Evolutionary conservation across 352 stramenopile species (phyloP).

Genomic region (Phytophthora hibernalis): DNA sequence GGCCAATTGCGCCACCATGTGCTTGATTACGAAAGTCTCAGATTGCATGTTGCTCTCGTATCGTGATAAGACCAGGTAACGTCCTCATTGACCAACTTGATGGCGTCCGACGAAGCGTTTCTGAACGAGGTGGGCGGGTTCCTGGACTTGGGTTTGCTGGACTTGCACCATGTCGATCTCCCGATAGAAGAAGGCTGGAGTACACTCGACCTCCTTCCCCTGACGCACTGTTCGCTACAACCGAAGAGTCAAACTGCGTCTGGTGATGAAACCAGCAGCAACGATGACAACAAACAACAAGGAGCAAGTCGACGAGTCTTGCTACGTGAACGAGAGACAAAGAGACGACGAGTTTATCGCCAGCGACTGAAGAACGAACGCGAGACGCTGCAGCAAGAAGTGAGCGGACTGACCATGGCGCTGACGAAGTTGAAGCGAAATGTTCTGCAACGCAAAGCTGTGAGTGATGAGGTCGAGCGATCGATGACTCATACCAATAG

Average conservation of each 20-base stretch:
- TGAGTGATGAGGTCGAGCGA: background rate
- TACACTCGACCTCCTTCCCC: background rate
- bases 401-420: background rate
- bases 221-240: background rate
- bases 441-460: background rate
- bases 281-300: background rate
- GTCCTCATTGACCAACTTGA: background rate
- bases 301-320: background rate
- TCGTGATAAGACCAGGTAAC: no score
- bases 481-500: background rate
- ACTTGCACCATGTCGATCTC: background rate
- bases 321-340: constrained; percentile 6
- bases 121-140: background rate
- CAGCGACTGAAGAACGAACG: constrained; percentile 7
- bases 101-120: constrained; percentile 1
- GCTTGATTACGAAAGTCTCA: background rate
- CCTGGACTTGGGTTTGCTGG: background rate
- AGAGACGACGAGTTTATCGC: constrained; percentile 9
- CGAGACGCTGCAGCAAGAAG: background rate
- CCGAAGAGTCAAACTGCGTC: background rate
- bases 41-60: background rate
- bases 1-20: no score
- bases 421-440: background rate
- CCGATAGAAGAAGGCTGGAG: background rate
- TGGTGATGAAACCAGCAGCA: background rate